Evolutionary conservation across 2,329 filamentous ascomycete genomes (phyloP).

Genomic region (Cercospora zeina): DNA sequence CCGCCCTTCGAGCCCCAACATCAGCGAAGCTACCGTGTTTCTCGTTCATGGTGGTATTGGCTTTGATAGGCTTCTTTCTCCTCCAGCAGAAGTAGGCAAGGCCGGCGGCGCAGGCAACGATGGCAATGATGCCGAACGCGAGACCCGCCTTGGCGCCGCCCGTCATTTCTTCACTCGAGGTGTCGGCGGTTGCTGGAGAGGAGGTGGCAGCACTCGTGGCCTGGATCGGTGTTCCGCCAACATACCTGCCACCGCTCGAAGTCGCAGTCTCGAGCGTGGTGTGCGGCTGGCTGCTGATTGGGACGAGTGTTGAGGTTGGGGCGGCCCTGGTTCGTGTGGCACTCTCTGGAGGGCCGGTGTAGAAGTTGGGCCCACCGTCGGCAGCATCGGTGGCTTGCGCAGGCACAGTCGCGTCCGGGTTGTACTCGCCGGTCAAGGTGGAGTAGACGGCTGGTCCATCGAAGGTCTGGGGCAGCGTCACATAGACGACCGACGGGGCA

Average conservation of each 20-base stretch:
- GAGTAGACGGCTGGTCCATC: conserved; percentile 46
- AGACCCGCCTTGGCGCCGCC: conserved; percentile 71
- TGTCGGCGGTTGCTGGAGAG: conserved; percentile 14
- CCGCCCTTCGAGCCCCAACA: conserved; percentile 24
- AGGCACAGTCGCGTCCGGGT: conserved; percentile 20
- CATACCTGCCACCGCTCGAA: conserved; percentile 9
- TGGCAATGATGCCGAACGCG: conserved; percentile 75
- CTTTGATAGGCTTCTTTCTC: conserved; percentile 65
- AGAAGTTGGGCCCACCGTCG: conserved; percentile 24
- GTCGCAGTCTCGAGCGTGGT: conserved; percentile 30
- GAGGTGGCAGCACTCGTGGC: conserved; percentile 26
- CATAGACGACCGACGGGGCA: conserved; percentile 52
- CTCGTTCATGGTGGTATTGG: conserved; percentile 46
- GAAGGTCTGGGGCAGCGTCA: conserved; percentile 56
- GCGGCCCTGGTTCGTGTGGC: conserved; percentile 15
- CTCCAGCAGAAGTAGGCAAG: conserved; percentile 71
- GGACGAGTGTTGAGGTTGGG: conserved; percentile 24
- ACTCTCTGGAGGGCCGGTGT: conserved; percentile 21
- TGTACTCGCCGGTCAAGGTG: conserved; percentile 27
- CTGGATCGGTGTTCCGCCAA: conserved; percentile 33
- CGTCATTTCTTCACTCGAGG: conserved; percentile 44
- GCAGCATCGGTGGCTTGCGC: conserved; percentile 21
- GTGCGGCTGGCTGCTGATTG: conserved; percentile 15
- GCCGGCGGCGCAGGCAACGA: conserved; percentile 65
- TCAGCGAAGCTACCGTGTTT: conserved; percentile 34